Evolutionary conservation across 73 alveolate genomes (phyloP).

Genomic region (Tetrahymena thermophila): DNA sequence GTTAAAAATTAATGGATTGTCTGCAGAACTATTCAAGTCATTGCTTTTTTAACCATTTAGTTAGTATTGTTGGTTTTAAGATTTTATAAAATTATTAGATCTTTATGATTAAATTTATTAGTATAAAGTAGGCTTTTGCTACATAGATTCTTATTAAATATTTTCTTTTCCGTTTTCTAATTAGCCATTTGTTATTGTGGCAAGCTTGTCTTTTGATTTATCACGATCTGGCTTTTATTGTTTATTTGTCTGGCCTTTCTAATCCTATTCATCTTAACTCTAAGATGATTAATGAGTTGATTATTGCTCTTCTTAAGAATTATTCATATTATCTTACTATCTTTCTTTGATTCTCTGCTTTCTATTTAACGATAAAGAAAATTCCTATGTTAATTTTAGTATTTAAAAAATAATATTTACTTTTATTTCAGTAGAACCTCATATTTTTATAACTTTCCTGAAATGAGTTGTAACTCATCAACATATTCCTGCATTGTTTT

Average conservation of each 20-base stretch:
- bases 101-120: background rate
- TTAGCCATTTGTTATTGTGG: background rate
- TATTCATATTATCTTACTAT: background rate
- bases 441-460: slow-evolving; percentile 37
- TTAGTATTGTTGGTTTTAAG: background rate
- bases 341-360: background rate
- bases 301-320: background rate
- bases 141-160: background rate
- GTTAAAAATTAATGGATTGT: background rate
- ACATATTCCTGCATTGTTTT: slow-evolving; percentile 38
- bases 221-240: background rate
- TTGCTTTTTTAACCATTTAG: background rate
- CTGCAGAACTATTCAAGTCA: background rate
- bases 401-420: background rate
- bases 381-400: background rate
- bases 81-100: background rate
- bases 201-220: background rate
- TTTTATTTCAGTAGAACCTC: slow-evolving; percentile 19
- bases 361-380: background rate
- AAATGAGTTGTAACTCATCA: slow-evolving; percentile 17
- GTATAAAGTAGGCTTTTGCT: background rate
- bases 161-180: background rate
- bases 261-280: background rate
- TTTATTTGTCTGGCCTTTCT: background rate
- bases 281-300: background rate